Percentiles rank a stretch among this genome's conserved stretches.
phyloP scores from a whole-genome alignment of 768 basidiomycete genomes.

The Hypholoma fasciculare region DNA sequence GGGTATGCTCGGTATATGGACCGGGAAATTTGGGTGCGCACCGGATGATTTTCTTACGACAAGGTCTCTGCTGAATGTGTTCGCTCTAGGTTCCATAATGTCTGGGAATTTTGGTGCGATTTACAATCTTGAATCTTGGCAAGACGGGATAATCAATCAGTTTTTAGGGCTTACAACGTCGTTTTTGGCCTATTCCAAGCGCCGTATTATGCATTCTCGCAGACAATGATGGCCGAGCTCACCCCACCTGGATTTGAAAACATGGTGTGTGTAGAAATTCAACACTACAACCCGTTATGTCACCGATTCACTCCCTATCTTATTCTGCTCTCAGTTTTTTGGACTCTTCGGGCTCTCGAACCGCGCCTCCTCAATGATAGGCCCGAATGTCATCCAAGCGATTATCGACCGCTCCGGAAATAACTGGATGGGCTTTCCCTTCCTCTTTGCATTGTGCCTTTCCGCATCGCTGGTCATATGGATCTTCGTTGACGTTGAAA shows the following conservation, averaged over 20 bases:
- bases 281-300: not conserved
- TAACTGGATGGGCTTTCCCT: conserved; percentile 86
- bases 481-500: conserved; percentile 67
- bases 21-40: conserved; percentile 64
- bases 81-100: conserved; percentile 58
- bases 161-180: conserved; percentile 70
- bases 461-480: conserved; percentile 74
- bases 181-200: conserved; percentile 83
- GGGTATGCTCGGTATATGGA: conserved; percentile 89
- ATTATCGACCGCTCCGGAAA: conserved; percentile 72
- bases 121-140: not conserved
- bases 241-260: conserved; percentile 88
- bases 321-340: conserved; percentile 58
- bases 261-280: conserved; percentile 35
- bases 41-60: not conserved
- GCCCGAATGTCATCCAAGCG: conserved; percentile 82
- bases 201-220: conserved; percentile 85
- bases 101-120: conserved; percentile 83
- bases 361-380: conserved; percentile 84
- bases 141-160: not conserved
- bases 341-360: conserved; percentile 85
- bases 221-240: conserved; percentile 89
- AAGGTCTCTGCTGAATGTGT: not conserved
- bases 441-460: conserved; percentile 72
- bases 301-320: not conserved